phyloP scores from a whole-genome alignment of 176 grass and related monocot genomes.

The Oryza nivara region DNA sequence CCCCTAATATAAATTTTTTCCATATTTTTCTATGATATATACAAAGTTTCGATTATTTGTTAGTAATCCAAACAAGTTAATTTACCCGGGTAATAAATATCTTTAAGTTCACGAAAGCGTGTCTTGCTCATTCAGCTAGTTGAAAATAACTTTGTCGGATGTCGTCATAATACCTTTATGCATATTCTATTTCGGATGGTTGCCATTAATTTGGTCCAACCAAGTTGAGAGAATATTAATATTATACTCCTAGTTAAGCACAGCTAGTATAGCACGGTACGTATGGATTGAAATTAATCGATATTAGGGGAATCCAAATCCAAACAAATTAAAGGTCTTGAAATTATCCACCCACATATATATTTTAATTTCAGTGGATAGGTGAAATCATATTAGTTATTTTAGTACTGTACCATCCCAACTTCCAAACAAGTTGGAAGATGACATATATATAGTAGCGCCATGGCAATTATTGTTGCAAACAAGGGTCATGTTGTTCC shows the following conservation, averaged over 20 bases:
- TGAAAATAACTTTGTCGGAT: slow-evolving; percentile 1
- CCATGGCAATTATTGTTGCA: background rate
- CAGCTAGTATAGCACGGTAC: background rate
- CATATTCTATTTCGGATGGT: background rate
- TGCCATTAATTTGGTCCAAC: background rate
- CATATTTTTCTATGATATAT: background rate
- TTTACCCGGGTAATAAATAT: background rate
- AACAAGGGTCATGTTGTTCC: background rate
- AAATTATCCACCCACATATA: background rate
- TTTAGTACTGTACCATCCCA: background rate
- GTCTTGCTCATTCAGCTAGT: background rate
- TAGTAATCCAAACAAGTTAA: background rate
- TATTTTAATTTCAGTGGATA: background rate
- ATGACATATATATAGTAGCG: background rate
- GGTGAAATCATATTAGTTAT: background rate
- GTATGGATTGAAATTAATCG: background rate
- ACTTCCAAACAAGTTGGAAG: background rate
- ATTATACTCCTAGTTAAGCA: background rate
- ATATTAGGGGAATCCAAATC: background rate
- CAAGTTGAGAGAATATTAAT: slow-evolving; percentile 4
- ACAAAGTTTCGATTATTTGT: background rate
- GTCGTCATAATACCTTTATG: slow-evolving; percentile 14
- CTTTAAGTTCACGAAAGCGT: background rate
- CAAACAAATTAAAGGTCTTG: background rate
- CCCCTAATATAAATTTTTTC: background rate